Evolutionary conservation across 495 filamentous ascomycete genomes (phyloP).

Genomic region (Penicillium nucicola): DNA sequence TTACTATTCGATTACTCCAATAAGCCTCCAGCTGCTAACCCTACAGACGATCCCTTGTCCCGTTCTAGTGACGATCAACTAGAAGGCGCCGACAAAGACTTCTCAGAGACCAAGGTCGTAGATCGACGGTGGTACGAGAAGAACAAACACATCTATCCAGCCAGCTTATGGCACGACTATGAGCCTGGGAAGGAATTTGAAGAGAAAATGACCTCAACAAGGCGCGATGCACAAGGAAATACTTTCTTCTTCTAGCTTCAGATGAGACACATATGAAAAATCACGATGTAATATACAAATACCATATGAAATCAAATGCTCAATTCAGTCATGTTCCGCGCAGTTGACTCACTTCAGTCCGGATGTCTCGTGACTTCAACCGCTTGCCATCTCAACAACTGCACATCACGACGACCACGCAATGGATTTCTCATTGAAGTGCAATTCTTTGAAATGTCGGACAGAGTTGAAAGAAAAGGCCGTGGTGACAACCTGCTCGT

Average conservation of each 20-base stretch:
- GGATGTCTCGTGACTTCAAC: slow-evolving; percentile 10
- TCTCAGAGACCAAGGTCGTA: slow-evolving; percentile 87
- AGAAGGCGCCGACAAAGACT: slow-evolving; percentile 77
- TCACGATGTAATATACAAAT: slow-evolving; percentile 12
- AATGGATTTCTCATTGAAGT: slow-evolving; percentile 74
- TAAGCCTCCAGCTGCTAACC: slow-evolving; percentile 39
- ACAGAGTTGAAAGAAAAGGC: slow-evolving; percentile 69
- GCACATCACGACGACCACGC: not conserved
- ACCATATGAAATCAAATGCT: slow-evolving; percentile 5
- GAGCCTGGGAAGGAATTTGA: slow-evolving; percentile 85
- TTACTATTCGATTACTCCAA: slow-evolving; percentile 76
- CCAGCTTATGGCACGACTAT: slow-evolving; percentile 93
- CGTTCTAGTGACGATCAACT: slow-evolving; percentile 48
- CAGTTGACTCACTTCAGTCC: not conserved
- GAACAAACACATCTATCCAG: slow-evolving; percentile 97
- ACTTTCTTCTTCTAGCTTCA: slow-evolving; percentile 79
- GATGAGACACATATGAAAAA: slow-evolving; percentile 10
- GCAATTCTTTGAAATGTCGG: slow-evolving; percentile 81
- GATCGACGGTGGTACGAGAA: slow-evolving; percentile 94
- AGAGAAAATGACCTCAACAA: slow-evolving; percentile 58
- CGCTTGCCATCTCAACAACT: slow-evolving; percentile 1
- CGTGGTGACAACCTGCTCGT: slow-evolving; percentile 92
- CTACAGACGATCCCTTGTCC: slow-evolving; percentile 45
- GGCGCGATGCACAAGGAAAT: slow-evolving; percentile 83
- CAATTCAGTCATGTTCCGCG: not conserved